Evolutionary conservation across 2,329 filamentous ascomycete genomes (phyloP).

Genomic region (Phyllosticta paracitricarpa): DNA sequence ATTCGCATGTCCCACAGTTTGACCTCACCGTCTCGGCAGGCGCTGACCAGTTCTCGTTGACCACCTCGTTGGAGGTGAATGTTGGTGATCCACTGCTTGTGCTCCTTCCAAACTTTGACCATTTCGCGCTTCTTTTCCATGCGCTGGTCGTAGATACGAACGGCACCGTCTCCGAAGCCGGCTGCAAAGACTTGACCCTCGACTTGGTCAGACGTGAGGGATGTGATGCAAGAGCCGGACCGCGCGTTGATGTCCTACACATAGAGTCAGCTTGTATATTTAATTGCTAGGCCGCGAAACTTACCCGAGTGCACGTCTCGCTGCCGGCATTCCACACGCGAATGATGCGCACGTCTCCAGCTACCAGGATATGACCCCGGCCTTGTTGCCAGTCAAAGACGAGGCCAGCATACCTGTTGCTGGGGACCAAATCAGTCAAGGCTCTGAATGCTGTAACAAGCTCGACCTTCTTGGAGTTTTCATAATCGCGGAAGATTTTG

Average conservation of each 20-base stretch:
- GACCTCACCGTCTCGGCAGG: conserved; percentile 85
- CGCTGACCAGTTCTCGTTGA: conserved; percentile 80
- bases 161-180: conserved; percentile 89
- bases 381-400: conserved; percentile 99
- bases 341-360: conserved; percentile 90
- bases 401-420: conserved; percentile 87
- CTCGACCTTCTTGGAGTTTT: conserved; percentile 64
- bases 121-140: conserved; percentile 76
- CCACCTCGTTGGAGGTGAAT: conserved; percentile 96
- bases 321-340: conserved; percentile 91
- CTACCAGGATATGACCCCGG: conserved; percentile 88
- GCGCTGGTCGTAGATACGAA: conserved; percentile 88
- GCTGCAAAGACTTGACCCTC: conserved; percentile 94
- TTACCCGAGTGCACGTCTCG: conserved; percentile 72
- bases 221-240: conserved; percentile 91
- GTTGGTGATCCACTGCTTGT: conserved; percentile 89
- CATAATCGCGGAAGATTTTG: conserved; percentile 87
- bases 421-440: conserved; percentile 84
- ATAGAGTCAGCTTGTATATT: not conserved
- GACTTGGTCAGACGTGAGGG: conserved; percentile 92
- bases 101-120: conserved; percentile 95
- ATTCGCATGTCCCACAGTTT: conserved; percentile 93
- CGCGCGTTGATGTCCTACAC: conserved; percentile 76
- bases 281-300: conserved; percentile 14
- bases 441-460: conserved; percentile 87